Conservation (phyloP, 2,329 filamentous ascomycete genomes). For the Ceratocystis eucalypticola region DNA sequence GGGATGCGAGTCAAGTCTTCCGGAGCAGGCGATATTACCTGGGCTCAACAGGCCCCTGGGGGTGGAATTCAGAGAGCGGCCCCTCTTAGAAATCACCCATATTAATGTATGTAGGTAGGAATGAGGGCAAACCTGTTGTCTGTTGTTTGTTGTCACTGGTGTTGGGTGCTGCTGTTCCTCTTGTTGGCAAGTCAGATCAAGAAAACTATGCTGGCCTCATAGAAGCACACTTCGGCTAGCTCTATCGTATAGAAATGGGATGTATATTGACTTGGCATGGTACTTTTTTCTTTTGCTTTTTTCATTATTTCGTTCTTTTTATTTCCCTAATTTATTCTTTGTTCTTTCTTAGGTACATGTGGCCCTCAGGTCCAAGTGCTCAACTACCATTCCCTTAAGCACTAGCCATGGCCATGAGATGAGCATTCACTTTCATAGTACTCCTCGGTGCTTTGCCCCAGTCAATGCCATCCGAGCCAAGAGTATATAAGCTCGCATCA, state of each 20-base stretch:
- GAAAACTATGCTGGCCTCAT: neutral
- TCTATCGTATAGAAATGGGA: neutral
- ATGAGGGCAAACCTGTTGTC: neutral
- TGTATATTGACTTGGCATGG: neutral
- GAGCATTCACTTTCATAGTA: neutral
- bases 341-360: no score
- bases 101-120: neutral
- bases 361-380: no score
- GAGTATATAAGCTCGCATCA: neutral
- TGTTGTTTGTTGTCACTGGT: neutral
- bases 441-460: no score
- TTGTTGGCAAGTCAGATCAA: neutral
- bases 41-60: neutral
- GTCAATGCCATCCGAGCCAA: neutral
- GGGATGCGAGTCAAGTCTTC: conserved; percentile 4
- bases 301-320: neutral
- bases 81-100: neutral
- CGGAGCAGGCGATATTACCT: conserved; percentile 5
- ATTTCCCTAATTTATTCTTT: no score
- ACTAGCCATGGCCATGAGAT: neutral
- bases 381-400: neutral
- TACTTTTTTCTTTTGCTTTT: neutral
- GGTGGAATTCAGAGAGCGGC: neutral
- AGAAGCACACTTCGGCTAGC: neutral
- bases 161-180: neutral